These are phyloP conservation scores for Fusarium pilosicola DNA, from an alignment of 2,329 filamentous ascomycete genomes.

Conservation along the genomic window DNA sequence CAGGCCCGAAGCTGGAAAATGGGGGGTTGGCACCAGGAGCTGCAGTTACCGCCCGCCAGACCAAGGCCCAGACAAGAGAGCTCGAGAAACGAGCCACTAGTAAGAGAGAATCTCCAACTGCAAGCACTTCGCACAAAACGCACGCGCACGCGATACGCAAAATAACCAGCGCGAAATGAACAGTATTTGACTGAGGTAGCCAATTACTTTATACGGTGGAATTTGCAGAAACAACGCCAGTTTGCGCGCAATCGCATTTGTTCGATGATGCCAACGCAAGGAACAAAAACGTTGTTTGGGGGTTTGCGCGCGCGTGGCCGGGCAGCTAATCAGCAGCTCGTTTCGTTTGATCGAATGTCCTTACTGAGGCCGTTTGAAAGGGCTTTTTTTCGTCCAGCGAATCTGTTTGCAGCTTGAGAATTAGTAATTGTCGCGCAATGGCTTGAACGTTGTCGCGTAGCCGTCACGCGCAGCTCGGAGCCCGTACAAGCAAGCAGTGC, in stretches of 20 bases:
- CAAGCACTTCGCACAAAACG: slow-evolving; percentile 28
- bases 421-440: slow-evolving; percentile 17
- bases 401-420: slow-evolving; percentile 4
- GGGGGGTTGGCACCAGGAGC: slow-evolving; percentile 31
- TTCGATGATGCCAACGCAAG: slow-evolving; percentile 1
- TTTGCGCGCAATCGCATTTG: slow-evolving; percentile 17
- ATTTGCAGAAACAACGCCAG: neutral
- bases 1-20: slow-evolving; percentile 36
- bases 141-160: slow-evolving; percentile 21
- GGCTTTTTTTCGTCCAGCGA: slow-evolving; percentile 9
- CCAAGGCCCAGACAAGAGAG: slow-evolving; percentile 27
- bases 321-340: neutral
- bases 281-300: neutral
- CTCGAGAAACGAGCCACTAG: slow-evolving; percentile 26
- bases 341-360: neutral
- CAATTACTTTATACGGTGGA: slow-evolving; percentile 14
- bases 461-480: slow-evolving; percentile 25
- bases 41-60: slow-evolving; percentile 31
- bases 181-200: neutral
- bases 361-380: neutral
- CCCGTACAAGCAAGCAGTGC: slow-evolving; percentile 11
- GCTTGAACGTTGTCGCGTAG: slow-evolving; percentile 24
- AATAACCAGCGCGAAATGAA: neutral
- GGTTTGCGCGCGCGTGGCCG: slow-evolving; percentile 12
- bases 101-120: slow-evolving; percentile 13